These are phyloP conservation scores for Alternaria alternata DNA, from an alignment of 2,329 filamentous ascomycete species.

Conservation along the genomic window DNA sequence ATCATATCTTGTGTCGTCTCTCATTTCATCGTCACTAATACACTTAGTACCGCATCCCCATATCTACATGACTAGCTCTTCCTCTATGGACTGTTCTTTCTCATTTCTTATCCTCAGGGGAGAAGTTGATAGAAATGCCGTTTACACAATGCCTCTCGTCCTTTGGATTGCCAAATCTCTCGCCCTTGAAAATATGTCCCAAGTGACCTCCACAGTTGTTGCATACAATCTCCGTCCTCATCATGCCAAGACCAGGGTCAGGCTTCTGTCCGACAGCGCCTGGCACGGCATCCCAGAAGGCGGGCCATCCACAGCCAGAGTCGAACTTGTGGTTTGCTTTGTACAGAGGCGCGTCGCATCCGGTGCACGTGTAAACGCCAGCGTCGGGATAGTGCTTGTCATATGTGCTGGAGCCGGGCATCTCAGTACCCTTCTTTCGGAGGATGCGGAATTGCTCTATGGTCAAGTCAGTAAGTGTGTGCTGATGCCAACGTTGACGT, in stretches of 20 bases:
- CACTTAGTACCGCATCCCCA: constrained; percentile 1
- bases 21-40: constrained; percentile 12
- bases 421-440: constrained; percentile 89
- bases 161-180: constrained; percentile 83
- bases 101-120: constrained; percentile 70
- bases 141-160: constrained; percentile 98
- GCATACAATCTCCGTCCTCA: constrained; percentile 91
- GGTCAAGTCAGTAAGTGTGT: constrained; percentile 18
- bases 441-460: constrained; percentile 95
- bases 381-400: constrained; percentile 81
- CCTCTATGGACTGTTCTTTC: not conserved
- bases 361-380: constrained; percentile 88
- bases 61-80: constrained; percentile 4
- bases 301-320: constrained; percentile 96
- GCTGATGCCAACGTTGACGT: not conserved
- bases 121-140: constrained; percentile 87
- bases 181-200: constrained; percentile 91
- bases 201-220: constrained; percentile 92
- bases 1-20: not conserved
- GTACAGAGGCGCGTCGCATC: constrained; percentile 87
- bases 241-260: constrained; percentile 81
- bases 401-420: constrained; percentile 79
- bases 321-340: constrained; percentile 94
- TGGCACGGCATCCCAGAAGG: constrained; percentile 94
- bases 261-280: constrained; percentile 85